Evolutionary conservation across 495 filamentous ascomycete genomes (phyloP).

Genomic region (Lophiotrema nucula): DNA sequence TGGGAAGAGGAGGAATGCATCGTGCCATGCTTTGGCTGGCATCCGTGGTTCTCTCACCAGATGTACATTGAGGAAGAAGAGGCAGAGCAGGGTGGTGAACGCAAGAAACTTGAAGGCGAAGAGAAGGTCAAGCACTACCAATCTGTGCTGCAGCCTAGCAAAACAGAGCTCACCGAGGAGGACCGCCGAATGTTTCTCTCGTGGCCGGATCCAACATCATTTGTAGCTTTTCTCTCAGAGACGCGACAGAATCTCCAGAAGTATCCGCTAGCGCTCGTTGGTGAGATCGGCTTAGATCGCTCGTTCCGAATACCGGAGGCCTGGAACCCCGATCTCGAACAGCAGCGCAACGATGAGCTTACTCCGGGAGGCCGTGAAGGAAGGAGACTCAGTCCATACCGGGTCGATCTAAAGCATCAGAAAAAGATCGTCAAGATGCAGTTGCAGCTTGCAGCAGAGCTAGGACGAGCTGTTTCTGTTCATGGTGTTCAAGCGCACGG

Average conservation of each 20-base stretch:
- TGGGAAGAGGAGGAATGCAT: constrained; percentile 44
- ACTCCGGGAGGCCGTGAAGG: constrained; percentile 86
- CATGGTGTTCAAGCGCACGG: constrained; percentile 94
- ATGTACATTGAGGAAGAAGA: constrained; percentile 54
- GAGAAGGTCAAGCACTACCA: constrained; percentile 71
- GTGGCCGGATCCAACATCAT: constrained; percentile 68
- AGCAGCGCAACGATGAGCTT: constrained; percentile 50
- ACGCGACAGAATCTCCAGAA: constrained; percentile 61
- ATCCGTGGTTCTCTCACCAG: constrained; percentile 96
- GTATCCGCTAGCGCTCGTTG: constrained; percentile 71
- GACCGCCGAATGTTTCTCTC: constrained; percentile 61
- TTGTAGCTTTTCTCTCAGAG: constrained; percentile 64
- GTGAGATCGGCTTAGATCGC: constrained; percentile 86
- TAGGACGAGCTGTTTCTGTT: constrained; percentile 77
- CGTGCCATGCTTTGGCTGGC: constrained; percentile 93
- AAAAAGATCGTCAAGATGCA: constrained; percentile 72
- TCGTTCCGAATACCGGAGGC: constrained; percentile 75
- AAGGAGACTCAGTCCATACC: constrained; percentile 66
- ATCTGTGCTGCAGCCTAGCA: constrained; percentile 60
- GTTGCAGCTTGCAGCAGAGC: constrained; percentile 78
- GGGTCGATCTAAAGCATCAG: constrained; percentile 78
- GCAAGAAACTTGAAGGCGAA: constrained; percentile 40
- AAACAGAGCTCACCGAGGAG: constrained; percentile 38
- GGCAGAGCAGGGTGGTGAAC: constrained; percentile 50
- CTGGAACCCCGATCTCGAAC: constrained; percentile 54